Evolutionary conservation across 2,329 filamentous ascomycete genomes (phyloP).

Genomic region (Daldinia eschscholtzii): DNA sequence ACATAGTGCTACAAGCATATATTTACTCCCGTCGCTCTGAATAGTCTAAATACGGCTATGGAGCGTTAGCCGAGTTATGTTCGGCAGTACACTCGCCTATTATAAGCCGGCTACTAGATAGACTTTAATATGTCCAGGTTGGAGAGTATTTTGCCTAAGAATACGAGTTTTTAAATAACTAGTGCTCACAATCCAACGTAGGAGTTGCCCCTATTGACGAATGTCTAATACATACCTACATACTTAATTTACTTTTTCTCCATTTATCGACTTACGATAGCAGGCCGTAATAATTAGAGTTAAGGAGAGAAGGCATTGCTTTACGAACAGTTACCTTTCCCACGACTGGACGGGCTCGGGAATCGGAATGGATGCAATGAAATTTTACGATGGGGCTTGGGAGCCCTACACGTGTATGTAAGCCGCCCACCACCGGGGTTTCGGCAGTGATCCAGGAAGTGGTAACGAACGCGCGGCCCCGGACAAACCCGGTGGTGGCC

Average conservation of each 20-base stretch:
- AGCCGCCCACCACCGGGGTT: conserved; percentile 35
- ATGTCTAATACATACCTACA: background rate
- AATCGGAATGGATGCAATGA: conserved; percentile 18
- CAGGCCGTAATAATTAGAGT: background rate
- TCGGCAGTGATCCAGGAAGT: conserved; percentile 31
- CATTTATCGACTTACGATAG: background rate
- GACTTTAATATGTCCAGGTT: conserved; percentile 9
- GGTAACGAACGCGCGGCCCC: conserved; percentile 41
- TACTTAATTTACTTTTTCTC: background rate
- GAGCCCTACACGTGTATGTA: conserved; percentile 34
- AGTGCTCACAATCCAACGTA: background rate
- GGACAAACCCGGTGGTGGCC: conserved; percentile 4
- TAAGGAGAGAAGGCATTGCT: conserved; percentile 5
- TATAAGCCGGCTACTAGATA: conserved; percentile 16
- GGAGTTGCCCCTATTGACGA: conserved; percentile 3
- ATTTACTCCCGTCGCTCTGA: conserved; percentile 11
- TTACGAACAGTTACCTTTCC: conserved; percentile 6
- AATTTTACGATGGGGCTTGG: conserved; percentile 24
- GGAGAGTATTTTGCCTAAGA: conserved; percentile 31
- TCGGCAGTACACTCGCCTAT: conserved; percentile 30
- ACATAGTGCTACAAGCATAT: conserved; percentile 22
- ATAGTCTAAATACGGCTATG: conserved; percentile 21
- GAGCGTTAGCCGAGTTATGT: conserved; percentile 31
- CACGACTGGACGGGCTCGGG: conserved; percentile 21
- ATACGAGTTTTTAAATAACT: conserved; percentile 11